Evolutionary conservation across 2,329 filamentous ascomycete species (phyloP), one percentile per base, ranked within the genome.

Genomic region (Calonectria multiphialidica): DNA sequence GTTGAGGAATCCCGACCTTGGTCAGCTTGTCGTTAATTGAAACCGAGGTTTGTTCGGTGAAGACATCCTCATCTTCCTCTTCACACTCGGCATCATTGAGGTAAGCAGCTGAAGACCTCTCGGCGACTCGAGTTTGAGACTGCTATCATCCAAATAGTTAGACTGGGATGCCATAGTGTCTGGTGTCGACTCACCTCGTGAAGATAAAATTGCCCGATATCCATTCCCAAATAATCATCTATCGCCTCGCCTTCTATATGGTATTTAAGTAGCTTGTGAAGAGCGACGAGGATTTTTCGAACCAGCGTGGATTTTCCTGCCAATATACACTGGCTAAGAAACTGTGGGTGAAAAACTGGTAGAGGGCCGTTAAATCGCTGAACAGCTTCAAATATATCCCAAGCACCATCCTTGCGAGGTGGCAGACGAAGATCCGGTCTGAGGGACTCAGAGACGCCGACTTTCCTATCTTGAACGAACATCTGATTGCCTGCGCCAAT

Each of bases 401-500:
- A 89, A 1, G 86, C 87, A 5, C 87, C 87, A 79, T 84, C 84
- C 72, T 86, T 87, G 28, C 84, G 82, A 57, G 86, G 84, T 16
- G 88, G 86, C 23, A 90, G 80, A 21, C 88, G 85, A 50, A 89
- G 77, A 59, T 84, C 85, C 5, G 89, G 87, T 21, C 93, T 87
- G 12, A 94, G 83, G 10, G 90, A 88, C 71, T 92, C 89, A 0
- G 89, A 88, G 7, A 90, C 86, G 68, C 93, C 89, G 28, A 98
- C 91, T n/a, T 90, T 87, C 72, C 96, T 91, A 77, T 95, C 94
- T 80, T 96, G 93, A 8, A 98, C 88, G 81, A 98, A 96, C 15
- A 99, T 87, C 80, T 98, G 96, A 80, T 98, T 98, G 0, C 97
- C 97, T 9, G 95, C 92, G 1, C 95, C 96, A 68, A 98, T 92